phyloP scores from a whole-genome alignment of 306 rosid species.

The Dryas octopetala region DNA sequence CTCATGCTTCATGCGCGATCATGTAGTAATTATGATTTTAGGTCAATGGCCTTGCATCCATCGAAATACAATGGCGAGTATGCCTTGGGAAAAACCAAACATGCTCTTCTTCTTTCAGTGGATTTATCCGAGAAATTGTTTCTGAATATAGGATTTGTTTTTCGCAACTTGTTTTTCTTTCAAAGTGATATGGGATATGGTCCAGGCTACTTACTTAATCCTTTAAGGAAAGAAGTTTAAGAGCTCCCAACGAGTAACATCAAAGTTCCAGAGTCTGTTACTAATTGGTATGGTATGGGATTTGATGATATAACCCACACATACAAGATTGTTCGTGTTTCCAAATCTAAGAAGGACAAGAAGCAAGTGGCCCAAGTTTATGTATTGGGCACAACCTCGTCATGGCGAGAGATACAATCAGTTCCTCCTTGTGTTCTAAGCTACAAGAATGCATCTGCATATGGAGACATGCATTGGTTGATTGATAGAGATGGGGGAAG shows the following conservation, averaged over 20 bases:
- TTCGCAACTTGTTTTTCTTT: not conserved
- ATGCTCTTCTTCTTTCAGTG: no score
- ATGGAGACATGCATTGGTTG: slow-evolving; percentile 10
- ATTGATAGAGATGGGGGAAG: not conserved
- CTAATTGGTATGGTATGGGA: not conserved
- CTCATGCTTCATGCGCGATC: not conserved
- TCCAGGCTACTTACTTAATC: not conserved
- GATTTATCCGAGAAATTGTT: no score
- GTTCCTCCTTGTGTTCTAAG: not conserved
- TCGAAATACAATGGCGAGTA: not conserved
- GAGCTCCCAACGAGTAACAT: not conserved
- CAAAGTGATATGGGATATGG: not conserved
- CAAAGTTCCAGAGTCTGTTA: not conserved
- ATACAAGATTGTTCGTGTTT: not conserved
- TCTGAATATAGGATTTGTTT: not conserved
- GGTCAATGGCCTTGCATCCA: not conserved
- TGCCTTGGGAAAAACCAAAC: no score
- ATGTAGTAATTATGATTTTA: no score
- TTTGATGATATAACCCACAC: not conserved
- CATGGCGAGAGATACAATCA: not conserved
- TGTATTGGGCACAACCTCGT: not conserved
- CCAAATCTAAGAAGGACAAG: not conserved
- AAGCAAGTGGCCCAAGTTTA: not conserved
- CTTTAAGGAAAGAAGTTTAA: not conserved
- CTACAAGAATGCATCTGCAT: not conserved